These are phyloP conservation scores for Pleochaeta shiraiana DNA, from an alignment of 2,329 filamentous ascomycete species.

Conservation along the genomic window DNA sequence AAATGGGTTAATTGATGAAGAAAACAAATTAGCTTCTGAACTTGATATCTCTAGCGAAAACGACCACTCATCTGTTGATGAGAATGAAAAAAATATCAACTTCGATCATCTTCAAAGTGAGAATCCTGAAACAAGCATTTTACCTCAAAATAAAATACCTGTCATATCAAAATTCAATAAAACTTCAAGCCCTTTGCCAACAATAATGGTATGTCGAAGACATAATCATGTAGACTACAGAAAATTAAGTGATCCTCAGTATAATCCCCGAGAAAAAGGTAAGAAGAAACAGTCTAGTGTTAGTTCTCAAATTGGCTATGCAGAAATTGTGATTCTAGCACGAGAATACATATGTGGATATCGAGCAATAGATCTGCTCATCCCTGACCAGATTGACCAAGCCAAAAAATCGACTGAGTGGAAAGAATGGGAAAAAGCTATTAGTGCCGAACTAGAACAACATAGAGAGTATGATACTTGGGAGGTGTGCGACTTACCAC, in stretches of 20 bases:
- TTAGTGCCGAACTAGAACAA: neutral
- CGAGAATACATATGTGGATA: neutral
- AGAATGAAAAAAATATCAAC: too few species aligned
- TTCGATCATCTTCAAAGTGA: too few species aligned
- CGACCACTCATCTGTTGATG: too few species aligned
- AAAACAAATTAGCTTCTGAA: too few species aligned
- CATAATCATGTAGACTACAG: too few species aligned
- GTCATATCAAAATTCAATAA: too few species aligned
- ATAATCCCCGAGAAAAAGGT: neutral
- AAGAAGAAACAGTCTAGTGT: neutral
- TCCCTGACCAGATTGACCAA: neutral
- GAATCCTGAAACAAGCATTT: too few species aligned
- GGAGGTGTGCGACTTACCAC: neutral
- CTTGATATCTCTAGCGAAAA: too few species aligned
- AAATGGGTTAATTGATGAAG: neutral
- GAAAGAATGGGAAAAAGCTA: neutral
- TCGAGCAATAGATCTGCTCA: neutral
- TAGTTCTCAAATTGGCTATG: neutral
- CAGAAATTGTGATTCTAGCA: neutral
- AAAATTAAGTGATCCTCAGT: too few species aligned
- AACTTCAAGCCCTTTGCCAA: too few species aligned
- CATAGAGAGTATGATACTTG: neutral
- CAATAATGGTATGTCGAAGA: too few species aligned
- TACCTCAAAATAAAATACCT: too few species aligned
- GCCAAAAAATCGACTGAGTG: neutral